These are phyloP conservation scores for Tricholomella constricta DNA, from an alignment of 768 basidiomycete species.

Conservation along the genomic window DNA sequence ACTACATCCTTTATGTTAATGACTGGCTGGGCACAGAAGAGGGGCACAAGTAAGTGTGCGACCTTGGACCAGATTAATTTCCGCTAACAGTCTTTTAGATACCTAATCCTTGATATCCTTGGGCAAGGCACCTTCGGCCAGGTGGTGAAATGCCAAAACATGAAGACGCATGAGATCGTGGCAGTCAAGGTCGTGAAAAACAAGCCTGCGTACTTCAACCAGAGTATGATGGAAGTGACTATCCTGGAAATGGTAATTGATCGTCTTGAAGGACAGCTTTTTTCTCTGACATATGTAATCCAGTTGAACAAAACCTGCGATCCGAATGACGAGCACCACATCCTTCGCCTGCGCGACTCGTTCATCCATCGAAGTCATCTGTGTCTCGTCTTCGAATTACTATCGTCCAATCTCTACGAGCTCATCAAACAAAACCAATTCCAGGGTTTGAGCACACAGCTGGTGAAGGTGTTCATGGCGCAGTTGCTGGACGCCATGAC, in stretches of 20 bases:
- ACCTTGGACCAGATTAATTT: conserved; percentile 4
- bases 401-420: conserved; percentile 97
- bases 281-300: conserved; percentile 9
- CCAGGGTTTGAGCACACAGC: conserved; percentile 93
- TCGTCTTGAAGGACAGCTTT: not conserved
- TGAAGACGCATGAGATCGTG: conserved; percentile 98
- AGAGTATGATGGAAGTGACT: conserved; percentile 99
- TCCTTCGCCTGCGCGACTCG: conserved; percentile 90
- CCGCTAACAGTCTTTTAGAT: conserved; percentile 48
- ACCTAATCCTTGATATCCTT: conserved; percentile 95
- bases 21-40: conserved; percentile 95
- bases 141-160: conserved; percentile 99
- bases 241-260: conserved; percentile 88
- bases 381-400: conserved; percentile 96
- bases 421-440: conserved; percentile 99
- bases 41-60: conserved; percentile 78
- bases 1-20: conserved; percentile 99
- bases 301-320: conserved; percentile 95
- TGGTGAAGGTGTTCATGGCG: conserved; percentile 98
- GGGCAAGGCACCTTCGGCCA: conserved; percentile 99
- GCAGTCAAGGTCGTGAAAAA: conserved; percentile 99
- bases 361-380: conserved; percentile 97
- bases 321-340: conserved; percentile 94
- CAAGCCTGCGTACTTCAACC: conserved; percentile 99
- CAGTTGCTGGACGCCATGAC: conserved; percentile 92